These are phyloP conservation scores for Coniochaeta hoffmannii DNA, from an alignment of 2,329 filamentous ascomycete species.

Conservation along the genomic window DNA sequence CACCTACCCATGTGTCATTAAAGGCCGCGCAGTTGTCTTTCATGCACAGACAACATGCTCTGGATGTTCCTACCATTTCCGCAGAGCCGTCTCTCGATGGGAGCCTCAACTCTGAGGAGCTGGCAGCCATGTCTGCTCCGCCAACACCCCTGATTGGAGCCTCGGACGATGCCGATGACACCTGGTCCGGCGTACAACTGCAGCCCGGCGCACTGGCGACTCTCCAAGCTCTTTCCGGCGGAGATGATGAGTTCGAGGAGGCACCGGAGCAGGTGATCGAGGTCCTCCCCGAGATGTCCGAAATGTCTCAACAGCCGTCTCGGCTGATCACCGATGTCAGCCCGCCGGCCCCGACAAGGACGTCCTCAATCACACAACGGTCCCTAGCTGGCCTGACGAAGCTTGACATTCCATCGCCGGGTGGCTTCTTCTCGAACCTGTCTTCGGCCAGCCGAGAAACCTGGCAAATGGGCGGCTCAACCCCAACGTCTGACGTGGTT, in stretches of 20 bases:
- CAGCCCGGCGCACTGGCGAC: conserved; percentile 76
- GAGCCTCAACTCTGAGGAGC: conserved; percentile 80
- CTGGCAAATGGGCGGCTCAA: conserved; percentile 53
- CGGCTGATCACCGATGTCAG: conserved; percentile 39
- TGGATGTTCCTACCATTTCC: conserved; percentile 65
- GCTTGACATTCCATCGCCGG: conserved; percentile 84
- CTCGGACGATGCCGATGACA: conserved; percentile 44
- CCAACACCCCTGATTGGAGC: conserved; percentile 68
- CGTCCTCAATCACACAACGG: conserved; percentile 42
- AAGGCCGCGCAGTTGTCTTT: conserved; percentile 68
- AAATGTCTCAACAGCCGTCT: conserved; percentile 46
- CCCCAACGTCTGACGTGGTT: background rate
- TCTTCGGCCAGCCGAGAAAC: conserved; percentile 69
- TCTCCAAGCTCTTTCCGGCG: conserved; percentile 63
- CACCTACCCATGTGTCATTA: conserved; percentile 62
- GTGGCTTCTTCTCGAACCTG: conserved; percentile 84
- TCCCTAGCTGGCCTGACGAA: conserved; percentile 68
- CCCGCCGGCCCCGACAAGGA: conserved; percentile 20
- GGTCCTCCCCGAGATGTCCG: conserved; percentile 35
- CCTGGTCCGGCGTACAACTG: conserved; percentile 66
- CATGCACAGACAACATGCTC: conserved; percentile 54
- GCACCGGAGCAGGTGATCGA: conserved; percentile 51
- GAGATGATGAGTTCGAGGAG: conserved; percentile 52
- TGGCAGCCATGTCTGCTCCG: conserved; percentile 75
- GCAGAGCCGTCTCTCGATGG: conserved; percentile 86